Conservation (phyloP, 148 eudicot genomes). For the Vaccinium corymbosum region DNA sequence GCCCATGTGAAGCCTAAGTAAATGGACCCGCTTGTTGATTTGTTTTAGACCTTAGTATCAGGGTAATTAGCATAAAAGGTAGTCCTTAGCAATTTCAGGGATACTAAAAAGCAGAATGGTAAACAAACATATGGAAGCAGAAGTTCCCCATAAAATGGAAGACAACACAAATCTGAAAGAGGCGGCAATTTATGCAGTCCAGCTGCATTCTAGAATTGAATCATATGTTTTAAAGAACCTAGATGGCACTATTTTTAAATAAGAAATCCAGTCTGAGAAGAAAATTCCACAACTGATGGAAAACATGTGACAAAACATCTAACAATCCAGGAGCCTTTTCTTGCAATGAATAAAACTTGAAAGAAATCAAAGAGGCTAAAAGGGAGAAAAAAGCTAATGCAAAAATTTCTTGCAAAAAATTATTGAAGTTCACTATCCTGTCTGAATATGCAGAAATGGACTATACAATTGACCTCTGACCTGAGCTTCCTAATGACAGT, state of each 20-base stretch:
- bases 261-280: not conserved
- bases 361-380: not conserved
- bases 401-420: not conserved
- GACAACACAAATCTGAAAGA: not conserved
- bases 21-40: no score
- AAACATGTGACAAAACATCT: not conserved
- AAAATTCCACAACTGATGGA: not conserved
- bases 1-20: not conserved
- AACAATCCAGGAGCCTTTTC: not conserved
- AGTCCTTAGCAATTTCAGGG: not conserved
- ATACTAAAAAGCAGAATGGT: not conserved
- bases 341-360: not conserved
- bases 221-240: not conserved
- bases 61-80: not conserved
- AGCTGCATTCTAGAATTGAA: not conserved
- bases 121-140: not conserved
- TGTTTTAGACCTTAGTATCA: not conserved
- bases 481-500: constrained; percentile 96
- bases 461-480: constrained; percentile 27
- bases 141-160: not conserved
- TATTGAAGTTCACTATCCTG: not conserved
- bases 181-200: not conserved
- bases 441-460: not conserved
- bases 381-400: not conserved
- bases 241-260: not conserved